These are phyloP conservation scores for Tulasnella calospora DNA, from an alignment of 768 basidiomycete genomes.

Conservation along the genomic window DNA sequence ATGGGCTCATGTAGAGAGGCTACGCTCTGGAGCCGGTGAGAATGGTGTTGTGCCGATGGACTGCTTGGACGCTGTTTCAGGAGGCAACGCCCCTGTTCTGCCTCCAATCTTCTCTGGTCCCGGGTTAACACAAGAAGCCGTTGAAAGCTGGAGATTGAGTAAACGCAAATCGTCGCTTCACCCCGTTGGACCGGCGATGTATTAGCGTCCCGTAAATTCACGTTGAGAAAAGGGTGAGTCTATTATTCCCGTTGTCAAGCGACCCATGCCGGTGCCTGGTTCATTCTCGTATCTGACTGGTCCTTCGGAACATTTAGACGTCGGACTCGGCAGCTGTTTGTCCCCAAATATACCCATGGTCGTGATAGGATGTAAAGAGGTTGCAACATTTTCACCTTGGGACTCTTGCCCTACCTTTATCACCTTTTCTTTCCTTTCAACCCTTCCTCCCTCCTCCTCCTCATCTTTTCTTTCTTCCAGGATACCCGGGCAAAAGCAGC, in stretches of 20 bases:
- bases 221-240: background rate
- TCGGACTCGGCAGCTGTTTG: slow-evolving; percentile 4
- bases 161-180: slow-evolving; percentile 22
- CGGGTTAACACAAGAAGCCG: slow-evolving; percentile 20
- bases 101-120: slow-evolving; percentile 13
- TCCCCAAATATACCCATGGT: slow-evolving; percentile 1
- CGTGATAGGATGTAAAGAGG: slow-evolving; percentile 5
- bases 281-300: background rate
- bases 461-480: background rate
- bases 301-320: background rate
- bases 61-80: slow-evolving; percentile 21
- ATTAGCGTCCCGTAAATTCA: background rate
- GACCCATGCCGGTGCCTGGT: background rate
- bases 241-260: background rate
- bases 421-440: background rate
- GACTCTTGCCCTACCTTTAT: slow-evolving; percentile 7
- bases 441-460: background rate
- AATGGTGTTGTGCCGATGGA: slow-evolving; percentile 25
- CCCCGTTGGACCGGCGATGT: slow-evolving; percentile 4
- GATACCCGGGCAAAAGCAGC: background rate
- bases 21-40: slow-evolving; percentile 20
- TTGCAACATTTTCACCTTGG: background rate
- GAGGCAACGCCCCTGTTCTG: background rate
- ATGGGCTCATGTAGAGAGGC: slow-evolving; percentile 24
- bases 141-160: slow-evolving; percentile 24